Conservation (phyloP, 129 eudicot genomes). For the Arctium lappa region DNA sequence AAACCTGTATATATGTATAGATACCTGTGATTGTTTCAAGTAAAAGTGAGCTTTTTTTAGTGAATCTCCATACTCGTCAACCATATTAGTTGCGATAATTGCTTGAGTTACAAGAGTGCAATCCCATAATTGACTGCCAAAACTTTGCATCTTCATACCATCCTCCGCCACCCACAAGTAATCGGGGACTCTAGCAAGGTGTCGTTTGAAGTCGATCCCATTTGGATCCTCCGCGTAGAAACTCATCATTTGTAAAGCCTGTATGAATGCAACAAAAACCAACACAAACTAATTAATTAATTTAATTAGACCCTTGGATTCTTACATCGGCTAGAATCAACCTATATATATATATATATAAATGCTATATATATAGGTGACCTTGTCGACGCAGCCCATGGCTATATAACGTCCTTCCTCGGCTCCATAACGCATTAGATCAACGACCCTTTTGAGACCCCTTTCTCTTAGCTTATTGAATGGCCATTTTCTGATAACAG, state of each 20-base stretch:
- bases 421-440: conserved; percentile 41
- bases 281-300: not conserved
- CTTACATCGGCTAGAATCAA: too few species aligned
- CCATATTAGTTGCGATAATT: conserved; percentile 53
- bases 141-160: conserved; percentile 81
- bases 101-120: conserved; percentile 65
- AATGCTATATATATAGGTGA: too few species aligned
- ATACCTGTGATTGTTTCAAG: conserved; percentile 64
- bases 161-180: conserved; percentile 77
- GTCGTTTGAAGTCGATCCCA: conserved; percentile 51
- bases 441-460: conserved; percentile 35
- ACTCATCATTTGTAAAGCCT: conserved; percentile 32
- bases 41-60: conserved; percentile 62
- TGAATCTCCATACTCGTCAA: conserved; percentile 62
- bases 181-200: conserved; percentile 71
- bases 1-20: too few species aligned
- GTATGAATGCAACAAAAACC: not conserved
- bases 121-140: conserved; percentile 86
- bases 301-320: not conserved
- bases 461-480: conserved; percentile 45
- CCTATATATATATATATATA: too few species aligned
- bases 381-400: conserved; percentile 22
- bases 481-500: conserved; percentile 49
- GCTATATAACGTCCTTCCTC: conserved; percentile 11
- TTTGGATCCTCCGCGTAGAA: conserved; percentile 42